Percentiles rank a stretch among this genome's conserved stretches.
phyloP scores from a whole-genome alignment of 2,329 filamentous ascomycete genomes.

The Tolypocladium amazonense region DNA sequence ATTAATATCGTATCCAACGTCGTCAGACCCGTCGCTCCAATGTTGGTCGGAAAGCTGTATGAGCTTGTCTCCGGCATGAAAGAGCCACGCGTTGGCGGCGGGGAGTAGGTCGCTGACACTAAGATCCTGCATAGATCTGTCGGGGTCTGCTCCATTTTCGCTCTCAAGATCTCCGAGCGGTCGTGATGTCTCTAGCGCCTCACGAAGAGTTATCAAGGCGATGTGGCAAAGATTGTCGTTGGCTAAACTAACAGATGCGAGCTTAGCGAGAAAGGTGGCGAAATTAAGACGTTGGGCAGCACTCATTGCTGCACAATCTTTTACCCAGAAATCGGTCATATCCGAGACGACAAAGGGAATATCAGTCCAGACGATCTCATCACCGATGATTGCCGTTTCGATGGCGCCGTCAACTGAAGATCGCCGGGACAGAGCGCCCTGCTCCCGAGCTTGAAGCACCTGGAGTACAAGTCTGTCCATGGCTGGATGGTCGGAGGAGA shows the following conservation, averaged over 20 bases:
- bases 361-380: too few species aligned
- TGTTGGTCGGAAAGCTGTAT: not conserved
- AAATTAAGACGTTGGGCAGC: not conserved
- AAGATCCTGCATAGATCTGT: not conserved
- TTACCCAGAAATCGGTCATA: not conserved
- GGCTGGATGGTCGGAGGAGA: not conserved
- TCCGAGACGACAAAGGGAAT: too few species aligned
- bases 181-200: not conserved
- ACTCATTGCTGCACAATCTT: not conserved
- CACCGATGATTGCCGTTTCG: not conserved
- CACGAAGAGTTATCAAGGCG: not conserved
- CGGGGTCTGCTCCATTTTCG: not conserved
- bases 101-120: not conserved
- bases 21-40: not conserved
- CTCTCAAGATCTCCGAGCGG: not conserved
- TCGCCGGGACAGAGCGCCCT: not conserved
- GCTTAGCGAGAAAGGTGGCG: not conserved
- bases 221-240: not conserved
- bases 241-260: not conserved
- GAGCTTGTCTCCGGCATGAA: not conserved
- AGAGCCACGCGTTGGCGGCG: not conserved
- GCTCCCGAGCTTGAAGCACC: not conserved
- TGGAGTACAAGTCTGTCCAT: not conserved
- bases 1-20: not conserved
- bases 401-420: not conserved